phyloP scores from a whole-genome alignment of 2,329 filamentous ascomycete species.

The Orbilia blumenaviensis region DNA sequence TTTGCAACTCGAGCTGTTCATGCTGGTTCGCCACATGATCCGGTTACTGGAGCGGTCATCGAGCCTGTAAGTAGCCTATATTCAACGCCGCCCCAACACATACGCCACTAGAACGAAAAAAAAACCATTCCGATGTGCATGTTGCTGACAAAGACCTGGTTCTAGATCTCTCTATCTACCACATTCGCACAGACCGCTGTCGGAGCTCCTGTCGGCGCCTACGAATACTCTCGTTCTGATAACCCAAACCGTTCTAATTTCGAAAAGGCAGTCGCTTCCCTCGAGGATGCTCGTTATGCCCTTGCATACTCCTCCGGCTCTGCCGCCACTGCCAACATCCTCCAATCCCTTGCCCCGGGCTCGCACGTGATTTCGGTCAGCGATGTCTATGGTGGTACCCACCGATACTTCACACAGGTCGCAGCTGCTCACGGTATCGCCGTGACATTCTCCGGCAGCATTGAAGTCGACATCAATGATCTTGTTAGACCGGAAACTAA shows the following conservation, averaged over 20 bases:
- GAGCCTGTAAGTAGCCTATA: conserved; percentile 70
- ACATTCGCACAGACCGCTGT: conserved; percentile 93
- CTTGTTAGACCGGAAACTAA: conserved; percentile 90
- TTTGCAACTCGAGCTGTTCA: conserved; percentile 97
- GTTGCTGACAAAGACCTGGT: conserved; percentile 16
- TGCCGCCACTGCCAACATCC: conserved; percentile 88
- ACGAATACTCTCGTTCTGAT: conserved; percentile 91
- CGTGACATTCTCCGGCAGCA: conserved; percentile 92
- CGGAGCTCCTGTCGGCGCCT: conserved; percentile 84
- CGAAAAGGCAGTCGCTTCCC: conserved; percentile 85
- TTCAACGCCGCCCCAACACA: conserved; percentile 7
- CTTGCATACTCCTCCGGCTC: conserved; percentile 94
- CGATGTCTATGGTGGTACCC: conserved; percentile 97
- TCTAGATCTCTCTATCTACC: conserved; percentile 87
- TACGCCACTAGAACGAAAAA: not conserved
- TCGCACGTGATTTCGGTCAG: conserved; percentile 96
- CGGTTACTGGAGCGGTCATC: conserved; percentile 92
- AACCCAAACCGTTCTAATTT: conserved; percentile 98
- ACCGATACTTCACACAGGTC: conserved; percentile 98
- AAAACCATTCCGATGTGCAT: conserved; percentile 10
- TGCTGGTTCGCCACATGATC: conserved; percentile 89
- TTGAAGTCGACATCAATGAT: conserved; percentile 84
- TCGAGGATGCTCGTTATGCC: conserved; percentile 91
- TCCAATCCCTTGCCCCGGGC: conserved; percentile 88
- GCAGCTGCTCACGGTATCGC: conserved; percentile 91